phyloP scores from a whole-genome alignment of 495 filamentous ascomycete genomes.

The Pseudoneurospora amorphoporcata region DNA sequence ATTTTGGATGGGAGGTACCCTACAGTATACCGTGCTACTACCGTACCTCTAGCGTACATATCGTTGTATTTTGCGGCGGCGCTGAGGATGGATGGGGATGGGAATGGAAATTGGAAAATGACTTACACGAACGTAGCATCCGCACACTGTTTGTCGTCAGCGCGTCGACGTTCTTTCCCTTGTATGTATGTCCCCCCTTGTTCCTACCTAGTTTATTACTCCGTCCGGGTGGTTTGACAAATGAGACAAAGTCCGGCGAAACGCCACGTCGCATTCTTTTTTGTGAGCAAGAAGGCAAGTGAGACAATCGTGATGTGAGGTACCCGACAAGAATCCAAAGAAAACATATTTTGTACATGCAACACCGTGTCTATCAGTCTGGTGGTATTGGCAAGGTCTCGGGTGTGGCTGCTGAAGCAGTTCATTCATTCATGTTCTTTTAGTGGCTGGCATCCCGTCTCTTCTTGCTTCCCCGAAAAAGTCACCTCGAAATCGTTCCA shows the following conservation, averaged over 20 bases:
- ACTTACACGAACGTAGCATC: neutral
- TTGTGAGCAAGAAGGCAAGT: neutral
- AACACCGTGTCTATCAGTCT: neutral
- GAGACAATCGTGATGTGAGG: neutral
- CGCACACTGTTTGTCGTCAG: neutral
- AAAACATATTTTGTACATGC: neutral
- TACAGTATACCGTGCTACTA: neutral
- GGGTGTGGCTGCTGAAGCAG: neutral
- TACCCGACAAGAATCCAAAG: neutral
- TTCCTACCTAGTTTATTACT: neutral
- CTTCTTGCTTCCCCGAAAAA: neutral
- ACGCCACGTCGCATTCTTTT: neutral
- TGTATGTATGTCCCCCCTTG: neutral
- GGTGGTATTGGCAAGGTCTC: neutral
- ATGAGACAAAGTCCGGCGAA: neutral
- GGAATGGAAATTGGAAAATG: neutral
- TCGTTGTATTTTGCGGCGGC: neutral
- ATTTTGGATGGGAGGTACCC: neutral
- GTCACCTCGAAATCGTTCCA: neutral
- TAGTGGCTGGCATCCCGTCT: neutral
- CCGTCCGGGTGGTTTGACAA: neutral
- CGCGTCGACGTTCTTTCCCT: neutral
- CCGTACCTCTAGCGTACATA: neutral
- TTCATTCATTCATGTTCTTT: neutral
- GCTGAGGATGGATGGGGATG: neutral